Evolutionary conservation across 1,284 basidiomycete genomes (phyloP), one percentile per base, ranked within the genome.

Genomic region (Sanghuangporus baumii): DNA sequence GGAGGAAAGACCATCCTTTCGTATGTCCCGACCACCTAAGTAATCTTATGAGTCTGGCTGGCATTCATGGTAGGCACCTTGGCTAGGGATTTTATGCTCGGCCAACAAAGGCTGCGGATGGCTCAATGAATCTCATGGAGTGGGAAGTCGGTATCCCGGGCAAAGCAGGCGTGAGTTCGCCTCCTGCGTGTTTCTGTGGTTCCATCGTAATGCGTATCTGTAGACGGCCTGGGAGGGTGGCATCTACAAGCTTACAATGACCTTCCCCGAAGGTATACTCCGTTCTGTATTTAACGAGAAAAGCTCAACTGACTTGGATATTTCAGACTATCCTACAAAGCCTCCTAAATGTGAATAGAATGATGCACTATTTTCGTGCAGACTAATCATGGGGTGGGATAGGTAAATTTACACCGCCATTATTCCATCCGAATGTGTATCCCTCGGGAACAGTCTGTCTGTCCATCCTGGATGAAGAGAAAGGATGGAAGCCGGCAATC

Each of bases 391-490:
- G 26, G 26, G 26, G 3, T 51, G 16, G 26, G 63, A 48, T 74
- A 97, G 95, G 94, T 81, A 98, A 98, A 85, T 99, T 99, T 77
- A 83, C 88, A 1, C 96, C 97, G 1, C 92, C 96, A 34, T 80
- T 98, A 57, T 99, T 98, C 79, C 96, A 99, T 74, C 96, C 96
- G 34, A 99, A 99, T 73, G 95, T 99, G 59, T 99, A 98, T 75
- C 97, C 97, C 0, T 98, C 95, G 16, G 97, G 97, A 31, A 99
- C 97, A 20, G 96, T 99, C 57, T 99, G 97, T 74, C 81, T 99
- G 23, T 98, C 95, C 14, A 99, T 99, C 72, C 78, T 99, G 46
- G 96, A 99, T 73, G 97, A 99, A 74, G 97, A 99, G 76, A 99
- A 99, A 76, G 90, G 89, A 5, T 99, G 97, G 97, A 98, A 98